Evolutionary conservation across 2,329 filamentous ascomycete genomes (phyloP).

Genomic region (Dactylellina sp.): DNA sequence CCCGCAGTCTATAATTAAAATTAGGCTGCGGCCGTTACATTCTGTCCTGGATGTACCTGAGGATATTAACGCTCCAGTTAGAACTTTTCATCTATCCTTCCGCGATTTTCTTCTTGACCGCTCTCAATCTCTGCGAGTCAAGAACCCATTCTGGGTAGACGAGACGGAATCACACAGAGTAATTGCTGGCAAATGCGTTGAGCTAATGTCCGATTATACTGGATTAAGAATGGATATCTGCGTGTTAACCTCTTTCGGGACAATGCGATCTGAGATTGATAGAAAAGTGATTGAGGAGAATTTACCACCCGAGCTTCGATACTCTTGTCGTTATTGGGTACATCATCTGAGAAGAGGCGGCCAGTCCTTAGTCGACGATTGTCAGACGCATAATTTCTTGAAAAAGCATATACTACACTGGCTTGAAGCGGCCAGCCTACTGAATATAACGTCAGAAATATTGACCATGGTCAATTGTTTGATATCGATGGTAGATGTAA

Average conservation of each 20-base stretch:
- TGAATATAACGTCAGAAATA: slow-evolving; percentile 58
- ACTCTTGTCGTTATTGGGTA: slow-evolving; percentile 63
- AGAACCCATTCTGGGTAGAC: slow-evolving; percentile 33
- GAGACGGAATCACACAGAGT: slow-evolving; percentile 13
- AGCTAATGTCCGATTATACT: slow-evolving; percentile 61
- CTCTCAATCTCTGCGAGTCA: neutral
- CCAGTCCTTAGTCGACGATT: slow-evolving; percentile 60
- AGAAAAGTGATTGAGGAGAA: slow-evolving; percentile 57
- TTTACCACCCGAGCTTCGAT: slow-evolving; percentile 62
- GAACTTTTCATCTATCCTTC: slow-evolving; percentile 44
- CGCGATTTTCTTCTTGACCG: slow-evolving; percentile 37
- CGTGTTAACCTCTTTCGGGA: slow-evolving; percentile 51
- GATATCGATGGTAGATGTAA: slow-evolving; percentile 11
- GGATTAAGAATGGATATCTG: slow-evolving; percentile 61
- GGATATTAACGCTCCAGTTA: slow-evolving; percentile 8
- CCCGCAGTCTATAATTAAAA: neutral
- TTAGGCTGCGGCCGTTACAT: slow-evolving; percentile 11
- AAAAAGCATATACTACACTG: slow-evolving; percentile 62
- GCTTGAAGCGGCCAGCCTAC: slow-evolving; percentile 63
- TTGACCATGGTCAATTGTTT: slow-evolving; percentile 34
- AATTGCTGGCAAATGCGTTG: slow-evolving; percentile 58
- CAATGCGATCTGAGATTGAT: slow-evolving; percentile 54
- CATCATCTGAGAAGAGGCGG: slow-evolving; percentile 61
- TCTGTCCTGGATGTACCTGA: slow-evolving; percentile 35
- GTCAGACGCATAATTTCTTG: slow-evolving; percentile 61